Conservation (phyloP, 108 stramenopile species). For the Conticribra guillardii region DNA sequence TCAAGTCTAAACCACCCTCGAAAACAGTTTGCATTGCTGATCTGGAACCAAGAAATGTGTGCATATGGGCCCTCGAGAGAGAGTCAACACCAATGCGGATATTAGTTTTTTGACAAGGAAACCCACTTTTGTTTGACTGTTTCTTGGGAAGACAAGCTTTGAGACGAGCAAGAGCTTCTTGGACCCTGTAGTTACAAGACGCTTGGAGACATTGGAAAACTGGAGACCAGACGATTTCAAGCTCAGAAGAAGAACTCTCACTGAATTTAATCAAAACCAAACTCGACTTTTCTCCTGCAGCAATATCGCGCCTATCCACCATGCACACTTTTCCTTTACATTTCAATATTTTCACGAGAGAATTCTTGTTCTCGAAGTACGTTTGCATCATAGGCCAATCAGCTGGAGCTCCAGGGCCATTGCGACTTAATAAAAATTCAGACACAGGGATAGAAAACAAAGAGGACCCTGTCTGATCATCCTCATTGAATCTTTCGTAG, state of each 20-base stretch:
- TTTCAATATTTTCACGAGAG: conserved; percentile 20
- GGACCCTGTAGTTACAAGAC: conserved; percentile 41
- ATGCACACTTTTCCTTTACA: conserved; percentile 36
- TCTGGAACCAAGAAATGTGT: conserved; percentile 32
- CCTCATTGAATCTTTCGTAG: conserved; percentile 25
- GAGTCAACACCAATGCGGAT: conserved; percentile 32
- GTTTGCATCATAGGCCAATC: conserved; percentile 29
- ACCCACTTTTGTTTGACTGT: not conserved
- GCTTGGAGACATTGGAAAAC: conserved; percentile 40
- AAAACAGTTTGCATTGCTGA: conserved; percentile 17
- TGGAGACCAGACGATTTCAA: conserved; percentile 41
- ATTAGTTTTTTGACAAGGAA: conserved; percentile 13
- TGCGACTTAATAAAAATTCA: conserved; percentile 19
- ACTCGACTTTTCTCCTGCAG: conserved; percentile 18
- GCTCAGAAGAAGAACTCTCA: conserved; percentile 3
- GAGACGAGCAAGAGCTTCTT: conserved; percentile 23
- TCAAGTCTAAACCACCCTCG: conserved; percentile 35
- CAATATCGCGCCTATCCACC: conserved; percentile 6
- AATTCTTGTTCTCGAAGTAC: conserved; percentile 11
- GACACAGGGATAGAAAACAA: conserved; percentile 33
- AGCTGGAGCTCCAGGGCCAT: not conserved
- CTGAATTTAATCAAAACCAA: conserved; percentile 31
- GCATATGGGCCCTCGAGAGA: conserved; percentile 20
- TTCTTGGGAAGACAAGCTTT: conserved; percentile 1
- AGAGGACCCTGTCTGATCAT: not conserved